Conservation (phyloP, 2,329 filamentous ascomycete species). For the Teratosphaeria pseudoeucalypti region DNA sequence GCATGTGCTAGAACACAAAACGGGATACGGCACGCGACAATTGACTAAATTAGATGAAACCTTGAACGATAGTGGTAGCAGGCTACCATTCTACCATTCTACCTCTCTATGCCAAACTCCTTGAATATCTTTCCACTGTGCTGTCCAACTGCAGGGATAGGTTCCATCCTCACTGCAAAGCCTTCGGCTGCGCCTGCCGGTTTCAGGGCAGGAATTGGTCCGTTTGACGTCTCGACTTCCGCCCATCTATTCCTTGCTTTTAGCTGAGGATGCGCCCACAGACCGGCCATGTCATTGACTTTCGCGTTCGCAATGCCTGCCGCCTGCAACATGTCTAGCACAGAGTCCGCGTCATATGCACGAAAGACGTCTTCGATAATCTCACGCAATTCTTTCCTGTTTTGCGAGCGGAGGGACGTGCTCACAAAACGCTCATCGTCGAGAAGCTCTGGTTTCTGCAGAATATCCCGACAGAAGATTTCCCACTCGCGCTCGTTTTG, state of each 20-base stretch:
- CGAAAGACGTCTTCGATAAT: conserved; percentile 39
- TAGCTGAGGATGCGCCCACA: conserved; percentile 47
- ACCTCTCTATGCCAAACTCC: conserved; percentile 31
- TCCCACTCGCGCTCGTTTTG: conserved; percentile 50
- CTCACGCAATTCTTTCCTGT: conserved; percentile 36
- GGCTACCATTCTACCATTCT: conserved; percentile 2
- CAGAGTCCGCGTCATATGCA: conserved; percentile 29
- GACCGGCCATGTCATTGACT: conserved; percentile 44
- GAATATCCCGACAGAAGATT: conserved; percentile 38
- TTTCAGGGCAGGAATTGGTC: conserved; percentile 39
- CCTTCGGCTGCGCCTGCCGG: conserved; percentile 36
- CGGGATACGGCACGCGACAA: neutral
- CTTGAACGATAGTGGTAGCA: neutral
- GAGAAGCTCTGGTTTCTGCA: conserved; percentile 33
- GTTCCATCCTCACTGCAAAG: conserved; percentile 30
- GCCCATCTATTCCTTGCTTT: conserved; percentile 42
- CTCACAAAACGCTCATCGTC: conserved; percentile 38
- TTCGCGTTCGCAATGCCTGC: conserved; percentile 46
- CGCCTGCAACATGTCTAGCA: conserved; percentile 34
- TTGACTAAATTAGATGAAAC: neutral
- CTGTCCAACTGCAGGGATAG: conserved; percentile 41
- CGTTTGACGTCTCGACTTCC: conserved; percentile 38
- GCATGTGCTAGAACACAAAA: neutral
- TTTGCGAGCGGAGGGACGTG: conserved; percentile 38
- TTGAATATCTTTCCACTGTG: conserved; percentile 38